These are phyloP conservation scores for Blastocystis sp. DNA, from an alignment of 352 stramenopile genomes.

Conservation along the genomic window DNA sequence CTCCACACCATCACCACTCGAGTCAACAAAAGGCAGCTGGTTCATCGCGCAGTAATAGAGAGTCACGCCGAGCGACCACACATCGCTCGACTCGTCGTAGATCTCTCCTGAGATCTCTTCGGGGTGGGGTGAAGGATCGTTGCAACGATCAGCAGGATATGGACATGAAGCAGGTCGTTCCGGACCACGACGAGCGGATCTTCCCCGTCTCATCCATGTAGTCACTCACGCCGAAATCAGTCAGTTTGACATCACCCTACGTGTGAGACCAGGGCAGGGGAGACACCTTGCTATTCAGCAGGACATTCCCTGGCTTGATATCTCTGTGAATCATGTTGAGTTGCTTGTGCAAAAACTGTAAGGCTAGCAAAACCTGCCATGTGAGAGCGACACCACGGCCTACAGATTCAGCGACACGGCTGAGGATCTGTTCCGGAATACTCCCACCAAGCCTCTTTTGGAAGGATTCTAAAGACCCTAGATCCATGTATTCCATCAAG, in stretches of 20 bases:
- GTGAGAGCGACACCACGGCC: neutral
- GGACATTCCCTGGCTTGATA: constrained; percentile 67
- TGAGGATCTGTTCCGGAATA: neutral
- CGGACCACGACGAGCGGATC: neutral
- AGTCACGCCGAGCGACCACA: constrained; percentile 25
- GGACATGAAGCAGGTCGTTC: constrained; percentile 22
- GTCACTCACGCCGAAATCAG: constrained; percentile 37
- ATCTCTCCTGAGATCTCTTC: neutral
- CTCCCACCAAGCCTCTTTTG: neutral
- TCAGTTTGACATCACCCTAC: constrained; percentile 50
- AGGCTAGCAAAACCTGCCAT: constrained; percentile 47
- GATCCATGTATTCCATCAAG: constrained; percentile 45
- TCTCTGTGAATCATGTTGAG: constrained; percentile 66
- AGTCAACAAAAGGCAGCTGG: neutral
- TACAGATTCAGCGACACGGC: neutral
- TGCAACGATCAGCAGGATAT: neutral
- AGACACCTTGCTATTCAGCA: constrained; percentile 61
- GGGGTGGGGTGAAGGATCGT: neutral
- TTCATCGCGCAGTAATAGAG: neutral
- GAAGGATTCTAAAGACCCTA: constrained; percentile 1
- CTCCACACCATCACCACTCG: neutral
- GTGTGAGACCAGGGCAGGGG: neutral
- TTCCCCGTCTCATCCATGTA: neutral
- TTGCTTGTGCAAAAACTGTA: constrained; percentile 64
- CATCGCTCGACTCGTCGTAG: constrained; percentile 3